These are phyloP conservation scores for Aspergillus nomiae DNA, from an alignment of 2,329 filamentous ascomycete genomes.

Conservation along the genomic window DNA sequence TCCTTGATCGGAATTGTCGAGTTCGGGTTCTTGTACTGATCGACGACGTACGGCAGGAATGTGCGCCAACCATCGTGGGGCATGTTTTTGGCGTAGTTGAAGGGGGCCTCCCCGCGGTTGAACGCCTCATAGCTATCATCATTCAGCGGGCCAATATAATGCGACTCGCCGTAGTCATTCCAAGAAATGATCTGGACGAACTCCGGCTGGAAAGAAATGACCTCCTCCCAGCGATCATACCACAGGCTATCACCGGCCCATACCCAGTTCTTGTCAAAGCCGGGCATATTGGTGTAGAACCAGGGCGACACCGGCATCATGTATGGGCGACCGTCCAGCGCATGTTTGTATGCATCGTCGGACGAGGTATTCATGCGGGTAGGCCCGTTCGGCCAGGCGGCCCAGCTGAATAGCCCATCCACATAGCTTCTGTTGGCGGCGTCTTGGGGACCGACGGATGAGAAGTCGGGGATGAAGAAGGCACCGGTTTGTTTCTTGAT, in stretches of 20 bases:
- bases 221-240: slow-evolving; percentile 60
- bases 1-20: slow-evolving; percentile 21
- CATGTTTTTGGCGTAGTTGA: slow-evolving; percentile 29
- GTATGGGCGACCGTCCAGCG: slow-evolving; percentile 39
- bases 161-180: slow-evolving; percentile 64
- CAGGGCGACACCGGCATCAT: slow-evolving; percentile 61
- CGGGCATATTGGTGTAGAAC: slow-evolving; percentile 59
- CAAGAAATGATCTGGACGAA: slow-evolving; percentile 60
- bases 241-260: slow-evolving; percentile 63
- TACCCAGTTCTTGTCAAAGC: slow-evolving; percentile 63
- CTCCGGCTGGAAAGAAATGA: slow-evolving; percentile 51
- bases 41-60: slow-evolving; percentile 37
- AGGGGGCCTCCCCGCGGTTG: slow-evolving; percentile 39
- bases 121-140: slow-evolving; percentile 45
- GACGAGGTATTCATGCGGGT: slow-evolving; percentile 36
- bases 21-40: slow-evolving; percentile 33
- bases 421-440: slow-evolving; percentile 32
- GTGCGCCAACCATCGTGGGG: slow-evolving; percentile 32
- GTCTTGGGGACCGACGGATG: slow-evolving; percentile 35
- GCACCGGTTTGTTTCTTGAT: slow-evolving; percentile 44
- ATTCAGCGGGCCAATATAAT: slow-evolving; percentile 56
- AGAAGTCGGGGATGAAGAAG: slow-evolving; percentile 52
- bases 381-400: slow-evolving; percentile 45
- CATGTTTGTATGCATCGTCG: slow-evolving; percentile 43
- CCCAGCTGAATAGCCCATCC: slow-evolving; percentile 45